Percentiles rank a stretch among this genome's conserved stretches.
phyloP scores from a whole-genome alignment of 352 stramenopile genomes.

The Phytophthora vignae region DNA sequence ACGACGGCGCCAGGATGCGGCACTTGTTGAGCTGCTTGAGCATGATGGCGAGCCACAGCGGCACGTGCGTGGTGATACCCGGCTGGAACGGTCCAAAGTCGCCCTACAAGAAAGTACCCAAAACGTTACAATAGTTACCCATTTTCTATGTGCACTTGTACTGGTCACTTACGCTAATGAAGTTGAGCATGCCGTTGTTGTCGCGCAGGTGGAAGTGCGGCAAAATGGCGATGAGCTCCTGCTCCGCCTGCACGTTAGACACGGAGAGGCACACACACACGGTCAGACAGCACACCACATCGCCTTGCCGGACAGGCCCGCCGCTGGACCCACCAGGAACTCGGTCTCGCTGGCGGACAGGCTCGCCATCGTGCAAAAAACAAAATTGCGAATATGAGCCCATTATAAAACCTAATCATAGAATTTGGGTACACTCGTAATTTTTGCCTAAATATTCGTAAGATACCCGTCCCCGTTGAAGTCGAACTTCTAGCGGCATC shows the following conservation, averaged over 20 bases:
- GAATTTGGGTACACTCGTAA: too few species aligned
- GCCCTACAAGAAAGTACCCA: constrained; percentile 46
- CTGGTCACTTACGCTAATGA: constrained; percentile 66
- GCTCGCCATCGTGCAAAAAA: constrained; percentile 32
- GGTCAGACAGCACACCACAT: neutral
- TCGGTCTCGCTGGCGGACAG: constrained; percentile 76
- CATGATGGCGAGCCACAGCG: constrained; percentile 91
- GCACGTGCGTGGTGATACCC: constrained; percentile 83
- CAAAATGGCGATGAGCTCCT: constrained; percentile 89
- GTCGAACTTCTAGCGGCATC: too few species aligned
- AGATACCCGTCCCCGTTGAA: too few species aligned
- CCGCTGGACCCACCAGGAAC: constrained; percentile 64
- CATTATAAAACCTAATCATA: neutral
- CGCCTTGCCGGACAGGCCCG: neutral
- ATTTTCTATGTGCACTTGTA: constrained; percentile 15
- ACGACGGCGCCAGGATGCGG: constrained; percentile 80
- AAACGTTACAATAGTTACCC: constrained; percentile 12
- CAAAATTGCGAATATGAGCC: neutral
- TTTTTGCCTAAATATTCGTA: too few species aligned
- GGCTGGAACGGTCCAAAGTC: constrained; percentile 91
- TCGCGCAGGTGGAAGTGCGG: constrained; percentile 87
- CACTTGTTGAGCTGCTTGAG: constrained; percentile 92
- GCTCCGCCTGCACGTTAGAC: constrained; percentile 65
- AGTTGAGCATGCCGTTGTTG: constrained; percentile 81
- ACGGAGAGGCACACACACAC: neutral